phyloP scores from a whole-genome alignment of 768 basidiomycete genomes.

The Termitomyces sp. region DNA sequence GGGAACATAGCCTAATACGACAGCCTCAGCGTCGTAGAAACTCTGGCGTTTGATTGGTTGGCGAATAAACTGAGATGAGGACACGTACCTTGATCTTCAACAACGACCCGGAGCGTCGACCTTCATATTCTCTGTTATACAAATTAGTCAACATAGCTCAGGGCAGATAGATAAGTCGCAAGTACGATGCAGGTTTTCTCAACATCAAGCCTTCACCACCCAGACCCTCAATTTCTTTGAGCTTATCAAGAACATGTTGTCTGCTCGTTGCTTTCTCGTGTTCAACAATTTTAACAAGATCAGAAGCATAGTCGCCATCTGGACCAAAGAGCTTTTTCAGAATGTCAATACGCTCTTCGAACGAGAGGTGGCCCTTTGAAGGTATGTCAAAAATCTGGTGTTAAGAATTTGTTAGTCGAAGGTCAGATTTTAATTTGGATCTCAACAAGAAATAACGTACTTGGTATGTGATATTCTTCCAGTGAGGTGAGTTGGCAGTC shows the following conservation, averaged over 20 bases:
- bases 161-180: slow-evolving; percentile 5
- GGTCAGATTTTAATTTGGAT: neutral
- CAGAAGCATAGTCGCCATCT: slow-evolving; percentile 36
- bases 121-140: slow-evolving; percentile 42
- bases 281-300: slow-evolving; percentile 44
- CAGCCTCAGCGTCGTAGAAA: slow-evolving; percentile 59
- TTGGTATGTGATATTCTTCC: slow-evolving; percentile 54
- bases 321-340: slow-evolving; percentile 46
- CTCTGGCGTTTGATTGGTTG: slow-evolving; percentile 26
- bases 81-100: slow-evolving; percentile 49
- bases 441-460: slow-evolving; percentile 22
- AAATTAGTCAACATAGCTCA: neutral
- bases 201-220: slow-evolving; percentile 64
- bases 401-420: neutral
- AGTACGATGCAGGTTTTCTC: slow-evolving; percentile 45
- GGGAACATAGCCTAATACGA: slow-evolving; percentile 54
- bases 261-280: slow-evolving; percentile 41
- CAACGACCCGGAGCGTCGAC: slow-evolving; percentile 41
- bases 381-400: slow-evolving; percentile 57
- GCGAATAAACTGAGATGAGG: neutral
- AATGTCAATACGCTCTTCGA: slow-evolving; percentile 47
- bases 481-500: slow-evolving; percentile 52
- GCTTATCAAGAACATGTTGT: slow-evolving; percentile 50
- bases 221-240: slow-evolving; percentile 49
- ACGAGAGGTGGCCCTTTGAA: slow-evolving; percentile 39